Evolutionary conservation across 192 early-diverging fungal species (phyloP), one percentile per base, ranked within the genome.

Genomic region (Phlyctochytrium arcticum): DNA sequence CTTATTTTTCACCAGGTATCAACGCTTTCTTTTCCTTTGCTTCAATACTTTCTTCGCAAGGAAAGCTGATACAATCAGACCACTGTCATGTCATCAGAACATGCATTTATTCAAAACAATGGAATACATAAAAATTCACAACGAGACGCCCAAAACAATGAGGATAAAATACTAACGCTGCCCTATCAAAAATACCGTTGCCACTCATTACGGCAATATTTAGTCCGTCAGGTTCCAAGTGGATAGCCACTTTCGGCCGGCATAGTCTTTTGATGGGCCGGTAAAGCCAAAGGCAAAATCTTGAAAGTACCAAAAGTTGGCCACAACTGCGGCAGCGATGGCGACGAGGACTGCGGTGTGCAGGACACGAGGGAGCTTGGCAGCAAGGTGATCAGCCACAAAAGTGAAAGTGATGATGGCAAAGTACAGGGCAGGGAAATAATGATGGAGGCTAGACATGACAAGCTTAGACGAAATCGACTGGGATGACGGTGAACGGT

Each of bases 361-460:
- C 69, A 83, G 84, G 46, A 76, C 42, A 42, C 55, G 48, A 21
- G 71, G 68, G 46, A 73, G 37, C 75, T 65, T 63, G 17, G 35
- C 17, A 31, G 42, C 32, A 32, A 86, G 57, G 59, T 94, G 92
- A 65, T 99, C 94, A 19, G 92, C 48, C 21, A 92, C 30, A 67
- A 84, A 89, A 6, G 84, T 85, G 9, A 87, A 76, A 61, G 89
- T 79, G 54, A 98, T 82, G 61, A 96, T 86, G 17, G 88, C 86
- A 82, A 96, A 99, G 73, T 98, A 96, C 29, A 96, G 67, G 0
- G 93, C 92, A 1, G 95, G 94, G 77, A 96, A 96, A 70, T 98
- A 98, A 73, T 98, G 96, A 69, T 99, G 96, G 33, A 97, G 73
- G 54, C 78, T 79, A 57, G 21, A 33, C 29, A 10, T 15, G 27